phyloP scores from a whole-genome alignment of 192 early-diverging fungal species.

The Backusella circina region DNA sequence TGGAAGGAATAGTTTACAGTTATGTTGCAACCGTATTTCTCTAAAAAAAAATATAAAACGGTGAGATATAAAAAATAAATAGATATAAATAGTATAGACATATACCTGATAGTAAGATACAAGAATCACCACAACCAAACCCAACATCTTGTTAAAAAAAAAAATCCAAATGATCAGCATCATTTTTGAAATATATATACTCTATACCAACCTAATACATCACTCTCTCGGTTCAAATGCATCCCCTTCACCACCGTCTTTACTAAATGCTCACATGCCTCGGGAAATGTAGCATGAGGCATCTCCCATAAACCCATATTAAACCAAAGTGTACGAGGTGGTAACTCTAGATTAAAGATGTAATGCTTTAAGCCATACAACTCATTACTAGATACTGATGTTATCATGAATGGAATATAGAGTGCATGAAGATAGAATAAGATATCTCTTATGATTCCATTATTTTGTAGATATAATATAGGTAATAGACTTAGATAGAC shows the following conservation, averaged over 20 bases:
- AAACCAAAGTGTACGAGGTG: conserved; percentile 40
- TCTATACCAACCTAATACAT: conserved; percentile 17
- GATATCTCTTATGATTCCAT: not conserved
- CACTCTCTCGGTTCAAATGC: not conserved
- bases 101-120: conserved; percentile 34
- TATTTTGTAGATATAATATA: not conserved
- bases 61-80: not conserved
- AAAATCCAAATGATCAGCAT: conserved; percentile 22
- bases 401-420: not conserved
- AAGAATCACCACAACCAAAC: conserved; percentile 54
- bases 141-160: conserved; percentile 44
- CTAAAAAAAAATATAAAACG: not conserved
- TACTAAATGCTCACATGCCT: conserved; percentile 42
- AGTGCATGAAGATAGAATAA: not conserved
- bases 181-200: conserved; percentile 31
- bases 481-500: not conserved
- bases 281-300: conserved; percentile 21
- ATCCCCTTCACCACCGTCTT: conserved; percentile 26
- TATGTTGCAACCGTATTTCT: conserved; percentile 11
- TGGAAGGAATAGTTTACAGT: conserved; percentile 16
- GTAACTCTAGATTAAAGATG: conserved; percentile 37
- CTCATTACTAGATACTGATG: not conserved
- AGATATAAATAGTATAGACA: not conserved
- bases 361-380: conserved; percentile 45
- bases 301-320: conserved; percentile 48